Evolutionary conservation across 768 basidiomycete species (phyloP).

Genomic region (Royoungia palumana): DNA sequence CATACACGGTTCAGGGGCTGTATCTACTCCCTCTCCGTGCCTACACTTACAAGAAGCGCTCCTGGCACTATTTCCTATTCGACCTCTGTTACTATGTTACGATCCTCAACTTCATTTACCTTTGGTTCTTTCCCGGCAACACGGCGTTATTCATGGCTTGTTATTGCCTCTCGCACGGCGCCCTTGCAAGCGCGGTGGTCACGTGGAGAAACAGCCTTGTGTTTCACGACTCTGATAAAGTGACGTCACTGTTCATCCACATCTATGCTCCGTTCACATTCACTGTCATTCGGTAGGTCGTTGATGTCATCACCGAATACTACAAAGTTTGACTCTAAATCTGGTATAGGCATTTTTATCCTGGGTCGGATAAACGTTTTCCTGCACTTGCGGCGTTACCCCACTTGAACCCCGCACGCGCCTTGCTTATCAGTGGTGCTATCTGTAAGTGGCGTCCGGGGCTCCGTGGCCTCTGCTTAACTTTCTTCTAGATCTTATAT

Average conservation of each 20-base stretch:
- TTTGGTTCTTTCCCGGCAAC: constrained; percentile 85
- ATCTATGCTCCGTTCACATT: constrained; percentile 91
- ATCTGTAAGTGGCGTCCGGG: constrained; percentile 60
- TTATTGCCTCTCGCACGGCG: constrained; percentile 89
- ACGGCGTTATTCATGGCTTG: constrained; percentile 83
- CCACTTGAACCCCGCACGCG: constrained; percentile 63
- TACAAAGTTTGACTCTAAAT: constrained; percentile 5
- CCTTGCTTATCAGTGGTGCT: constrained; percentile 73
- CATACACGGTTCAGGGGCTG: constrained; percentile 74
- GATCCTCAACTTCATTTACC: constrained; percentile 84
- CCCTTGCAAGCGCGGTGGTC: constrained; percentile 90
- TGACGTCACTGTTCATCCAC: constrained; percentile 93
- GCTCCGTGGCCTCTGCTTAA: constrained; percentile 9
- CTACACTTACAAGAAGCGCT: constrained; percentile 87
- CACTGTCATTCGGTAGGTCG: constrained; percentile 77
- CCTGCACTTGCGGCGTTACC: constrained; percentile 76
- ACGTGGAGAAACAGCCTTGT: constrained; percentile 99
- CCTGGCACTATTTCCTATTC: constrained; percentile 94
- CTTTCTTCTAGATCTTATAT: constrained; percentile 65
- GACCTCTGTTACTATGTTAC: constrained; percentile 93
- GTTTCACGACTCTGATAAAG: constrained; percentile 96
- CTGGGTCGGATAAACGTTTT: constrained; percentile 73
- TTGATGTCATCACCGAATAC: neutral
- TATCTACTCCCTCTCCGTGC: constrained; percentile 81
- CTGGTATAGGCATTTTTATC: constrained; percentile 76